Evolutionary conservation across 2,329 filamentous ascomycete genomes (phyloP), one percentile per base, ranked within the genome.

Genomic region (Verticillium nubilum): DNA sequence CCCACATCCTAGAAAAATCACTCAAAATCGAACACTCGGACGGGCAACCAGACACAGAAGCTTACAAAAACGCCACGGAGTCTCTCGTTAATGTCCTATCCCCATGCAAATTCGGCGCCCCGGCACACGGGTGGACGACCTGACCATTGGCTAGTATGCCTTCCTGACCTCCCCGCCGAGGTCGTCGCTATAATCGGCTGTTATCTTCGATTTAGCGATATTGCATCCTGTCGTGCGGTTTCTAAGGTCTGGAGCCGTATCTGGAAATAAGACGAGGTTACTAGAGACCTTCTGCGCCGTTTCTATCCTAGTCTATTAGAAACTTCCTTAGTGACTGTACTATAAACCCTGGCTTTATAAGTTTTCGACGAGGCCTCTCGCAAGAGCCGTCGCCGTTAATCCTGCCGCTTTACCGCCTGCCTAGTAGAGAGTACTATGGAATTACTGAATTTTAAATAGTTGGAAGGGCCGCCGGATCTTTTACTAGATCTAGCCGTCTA

Each of bases 301-400:
- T 37, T 54, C 52, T 60, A 58, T 35, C 55, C 56, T 3, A 55
- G 59, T 19, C 31, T 54, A 15, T 9, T 60, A 17, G 27, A 58
- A 31, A 25, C 25, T 7, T 28, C 35, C 23, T 29, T 29, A 4
- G 29, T 12, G 2, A 19, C 26, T 4, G 28, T 1, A 3, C 25
- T 4, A 13, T n/a, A 12, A 5, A 6, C 7, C 23, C 13, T 13
- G 25, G n/a, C 26, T 5, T 2, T 29, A 5, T 5, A 6, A 27
- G 29, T 56, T 15, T 15, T 42, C 19, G 25, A 33, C n/a, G 25
- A 28, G 26, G 26, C 52, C 15, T 9, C 25, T 1, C 25, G 52
- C n/a, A 27, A 10, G 25, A n/a, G 6, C 13, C 4, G 7, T 13
- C 25, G 52, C 6, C 52, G 27, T n/a, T 4, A 27, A n/a, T 12